Base-by-base conservation (phyloP, 306 rosid genomes). In the Rosa chinensis region DNA sequence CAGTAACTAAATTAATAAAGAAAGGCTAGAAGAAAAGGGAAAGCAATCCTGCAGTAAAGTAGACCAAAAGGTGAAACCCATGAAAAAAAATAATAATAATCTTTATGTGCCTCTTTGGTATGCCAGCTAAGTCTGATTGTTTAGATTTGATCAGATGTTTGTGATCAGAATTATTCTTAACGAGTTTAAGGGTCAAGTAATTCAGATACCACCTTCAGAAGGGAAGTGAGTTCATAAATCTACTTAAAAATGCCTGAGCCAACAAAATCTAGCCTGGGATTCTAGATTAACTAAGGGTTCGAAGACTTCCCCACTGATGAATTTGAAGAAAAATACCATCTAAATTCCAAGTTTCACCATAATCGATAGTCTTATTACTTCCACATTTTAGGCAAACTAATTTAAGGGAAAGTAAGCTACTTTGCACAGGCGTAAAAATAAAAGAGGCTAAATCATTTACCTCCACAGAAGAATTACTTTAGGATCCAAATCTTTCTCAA, bases 391-490 rank as follows among this genome's bases (percentile, higher is more conserved):
- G 3, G 8, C 12, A 37, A n/a, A 55, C 39, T 52, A 53, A 74
- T 74, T 35, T 21, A 17, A 56, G 23, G 14, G 40, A 55, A 39
- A 0, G 1, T 55, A 40, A 56, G 25, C 16, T n/a, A 42, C 25
- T 56, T 55, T 56, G 78, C 12, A 14, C n/a, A 73, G 45, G 47
- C n/a, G 8, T 73, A 20, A 39, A 62, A 21, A 56, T 43, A 14
- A 35, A 77, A 13, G 72, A 40, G 37, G 56, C 69, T n/a, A 42
- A 73, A 63, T 76, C 58, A 75, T 81, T 55, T 75, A 95, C 99
- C 99, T 95, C 99, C 99, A 95, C 73, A 95, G 85, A 86, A 95
- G 96, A 82, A 95, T 90, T 69, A 95, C 99, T 89, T 91, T 93
- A 6, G 97, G 87, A 87, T 93, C 97, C 70, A 95, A 93, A 87